Conservation (phyloP, 1,139 yeast species). For the Groenewaldozyma auringiensis region DNA sequence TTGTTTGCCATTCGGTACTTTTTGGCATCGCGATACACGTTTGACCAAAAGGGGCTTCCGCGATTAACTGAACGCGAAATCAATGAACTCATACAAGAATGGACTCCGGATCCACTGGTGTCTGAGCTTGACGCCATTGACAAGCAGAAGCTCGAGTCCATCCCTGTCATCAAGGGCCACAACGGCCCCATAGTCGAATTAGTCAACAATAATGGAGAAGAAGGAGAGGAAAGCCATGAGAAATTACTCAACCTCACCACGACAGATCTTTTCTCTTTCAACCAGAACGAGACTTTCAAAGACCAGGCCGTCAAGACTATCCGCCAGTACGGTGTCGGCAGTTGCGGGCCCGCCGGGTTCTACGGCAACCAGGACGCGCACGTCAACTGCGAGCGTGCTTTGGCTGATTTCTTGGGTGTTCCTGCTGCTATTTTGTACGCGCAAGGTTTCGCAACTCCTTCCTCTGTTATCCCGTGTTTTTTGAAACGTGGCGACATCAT, state of each 20-base stretch:
- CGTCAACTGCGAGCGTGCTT: slow-evolving; percentile 65
- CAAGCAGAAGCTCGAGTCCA: slow-evolving; percentile 51
- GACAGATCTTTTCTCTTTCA: slow-evolving; percentile 49
- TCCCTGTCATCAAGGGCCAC: slow-evolving; percentile 58
- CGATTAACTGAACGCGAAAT: slow-evolving; percentile 59
- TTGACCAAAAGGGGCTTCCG: slow-evolving; percentile 65
- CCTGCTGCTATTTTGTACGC: slow-evolving; percentile 83
- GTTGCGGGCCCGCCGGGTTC: slow-evolving; percentile 98
- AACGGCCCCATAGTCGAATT: slow-evolving; percentile 46
- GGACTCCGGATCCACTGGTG: slow-evolving; percentile 85
- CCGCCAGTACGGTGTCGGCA: slow-evolving; percentile 81
- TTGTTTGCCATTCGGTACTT: slow-evolving; percentile 85
- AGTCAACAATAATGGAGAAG: slow-evolving; percentile 16
- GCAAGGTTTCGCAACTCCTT: slow-evolving; percentile 83
- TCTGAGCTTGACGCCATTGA: slow-evolving; percentile 46
- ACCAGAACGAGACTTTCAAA: slow-evolving; percentile 44
- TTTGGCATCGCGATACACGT: slow-evolving; percentile 70
- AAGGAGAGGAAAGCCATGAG: slow-evolving; percentile 5
- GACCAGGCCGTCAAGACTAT: slow-evolving; percentile 55
- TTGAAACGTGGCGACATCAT: slow-evolving; percentile 91
- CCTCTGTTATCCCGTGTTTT: slow-evolving; percentile 96
- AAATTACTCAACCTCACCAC: slow-evolving; percentile 30
- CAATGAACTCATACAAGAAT: slow-evolving; percentile 77
- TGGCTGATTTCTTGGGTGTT: slow-evolving; percentile 66
- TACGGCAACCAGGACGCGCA: slow-evolving; percentile 96